Base-by-base conservation (phyloP, 2,329 filamentous ascomycete genomes). In the Calonectria leucothoes region DNA sequence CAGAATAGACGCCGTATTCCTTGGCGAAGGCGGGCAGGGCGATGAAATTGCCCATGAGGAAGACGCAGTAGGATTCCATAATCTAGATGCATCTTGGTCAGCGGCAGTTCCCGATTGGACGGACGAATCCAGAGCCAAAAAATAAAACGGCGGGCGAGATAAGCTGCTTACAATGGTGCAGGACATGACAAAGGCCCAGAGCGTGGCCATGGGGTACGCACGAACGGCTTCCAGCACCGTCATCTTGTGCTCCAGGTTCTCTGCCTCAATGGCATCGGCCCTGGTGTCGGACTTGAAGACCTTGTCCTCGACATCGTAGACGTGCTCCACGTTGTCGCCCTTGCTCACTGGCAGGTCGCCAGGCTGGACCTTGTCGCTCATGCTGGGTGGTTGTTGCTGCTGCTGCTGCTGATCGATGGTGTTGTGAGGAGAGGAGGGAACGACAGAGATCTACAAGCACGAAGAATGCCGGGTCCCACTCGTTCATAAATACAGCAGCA, bases 51-150 rank as follows among this genome's bases (percentile, higher is more conserved):
- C 85, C 84, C 42, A 85, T 87, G 23, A 88, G 79, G 77, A 88
- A 88, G 81, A 88, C 86, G 73, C 86, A 85, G 81, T 87, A 88
- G 0, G 86, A 85, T 74, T 88, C 87, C 87, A 88, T 88, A 70
- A 88, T 85, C 87, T 88, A 20, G 2, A 10, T 20, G 23, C 6
- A 14, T 31, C 8, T 8, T 14, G 12, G 12, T 80, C 68, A 76
- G 75, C 33, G 64, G 23, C 27, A n/a, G 59, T 35, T 39, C 27
- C 17, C 27, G 12, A 12, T 25, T 39, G 17, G 12, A 15, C 11
- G n/a, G n/a, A n/a, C n/a, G n/a, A n/a, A n/a, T n/a, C n/a, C n/a
- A 66, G 48, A 12, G 29, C 80, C 14, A 23, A 0, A 17, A 8
- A 12, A 45, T 2, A 11, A 4, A 5, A 0, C 20, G 10, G 29